Evolutionary conservation across 345 rosid genomes (phyloP).

Genomic region (Salix purpurea): DNA sequence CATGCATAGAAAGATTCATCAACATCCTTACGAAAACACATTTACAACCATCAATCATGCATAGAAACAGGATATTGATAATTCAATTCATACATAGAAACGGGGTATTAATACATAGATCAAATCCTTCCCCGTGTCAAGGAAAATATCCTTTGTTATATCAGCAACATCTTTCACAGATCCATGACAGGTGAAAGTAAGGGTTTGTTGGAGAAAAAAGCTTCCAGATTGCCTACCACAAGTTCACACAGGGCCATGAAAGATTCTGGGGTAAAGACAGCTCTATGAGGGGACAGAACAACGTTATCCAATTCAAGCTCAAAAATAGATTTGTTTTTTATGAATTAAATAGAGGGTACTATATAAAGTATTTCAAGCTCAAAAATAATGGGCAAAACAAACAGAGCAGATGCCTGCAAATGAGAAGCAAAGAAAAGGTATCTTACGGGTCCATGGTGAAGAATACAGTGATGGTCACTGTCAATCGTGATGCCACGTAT

Average conservation of each 20-base stretch:
- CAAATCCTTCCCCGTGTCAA: not conserved
- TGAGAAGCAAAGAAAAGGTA: too few species aligned
- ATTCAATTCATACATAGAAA: not conserved
- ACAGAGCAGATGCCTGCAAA: too few species aligned
- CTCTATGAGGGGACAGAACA: constrained; percentile 64
- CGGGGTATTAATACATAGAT: not conserved
- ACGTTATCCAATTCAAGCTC: constrained; percentile 61
- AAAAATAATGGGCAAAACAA: too few species aligned
- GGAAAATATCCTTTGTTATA: constrained; percentile 4
- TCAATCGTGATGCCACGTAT: too few species aligned
- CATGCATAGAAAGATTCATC: not conserved
- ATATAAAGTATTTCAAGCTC: too few species aligned
- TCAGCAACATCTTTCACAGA: constrained; percentile 17
- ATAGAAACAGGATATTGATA: not conserved
- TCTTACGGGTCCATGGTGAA: too few species aligned
- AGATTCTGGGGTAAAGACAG: constrained; percentile 51
- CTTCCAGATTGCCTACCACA: constrained; percentile 49
- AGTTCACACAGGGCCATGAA: constrained; percentile 33
- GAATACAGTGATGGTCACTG: too few species aligned
- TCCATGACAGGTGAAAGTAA: constrained; percentile 22
- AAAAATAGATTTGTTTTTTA: too few species aligned
- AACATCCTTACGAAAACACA: not conserved
- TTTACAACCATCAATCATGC: not conserved
- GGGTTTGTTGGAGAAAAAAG: constrained; percentile 59
- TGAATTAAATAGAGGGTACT: too few species aligned